Conservation (phyloP, 2,329 filamentous ascomycete genomes). For the Paramyrothecium sp. region DNA sequence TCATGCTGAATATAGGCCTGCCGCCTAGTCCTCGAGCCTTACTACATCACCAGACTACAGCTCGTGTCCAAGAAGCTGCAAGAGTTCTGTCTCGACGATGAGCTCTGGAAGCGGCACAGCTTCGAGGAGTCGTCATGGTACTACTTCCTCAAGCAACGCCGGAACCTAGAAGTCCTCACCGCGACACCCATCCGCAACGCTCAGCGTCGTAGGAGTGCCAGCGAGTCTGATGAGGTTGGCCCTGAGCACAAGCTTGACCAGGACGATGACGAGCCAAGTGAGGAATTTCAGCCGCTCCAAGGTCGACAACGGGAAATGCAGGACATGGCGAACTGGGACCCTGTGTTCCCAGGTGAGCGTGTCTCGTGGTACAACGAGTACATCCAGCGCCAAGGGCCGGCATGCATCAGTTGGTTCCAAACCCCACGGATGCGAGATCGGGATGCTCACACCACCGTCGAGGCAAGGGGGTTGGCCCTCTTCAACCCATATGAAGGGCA, state of each 20-base stretch:
- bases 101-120: conserved; percentile 73
- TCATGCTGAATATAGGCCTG: conserved; percentile 7
- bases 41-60: conserved; percentile 61
- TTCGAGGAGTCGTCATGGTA: conserved; percentile 69
- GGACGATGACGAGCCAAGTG: conserved; percentile 18
- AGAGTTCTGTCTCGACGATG: conserved; percentile 68
- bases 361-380: conserved; percentile 89
- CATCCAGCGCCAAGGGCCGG: conserved; percentile 73
- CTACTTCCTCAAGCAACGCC: conserved; percentile 50
- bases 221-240: conserved; percentile 2
- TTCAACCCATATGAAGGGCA: conserved; percentile 54
- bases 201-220: background rate
- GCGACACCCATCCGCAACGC: conserved; percentile 5
- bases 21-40: conserved; percentile 32
- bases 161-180: conserved; percentile 28
- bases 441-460: conserved; percentile 47
- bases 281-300: background rate
- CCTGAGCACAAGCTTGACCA: conserved; percentile 17
- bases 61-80: conserved; percentile 66
- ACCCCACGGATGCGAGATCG: conserved; percentile 48
- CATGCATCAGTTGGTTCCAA: conserved; percentile 77
- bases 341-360: conserved; percentile 67
- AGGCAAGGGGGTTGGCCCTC: conserved; percentile 72
- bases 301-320: conserved; percentile 31
- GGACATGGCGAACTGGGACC: conserved; percentile 80